Percentiles rank a stretch among this genome's conserved stretches.
These are phyloP conservation scores for Leptosphaerulina australis DNA, from an alignment of 2,329 filamentous ascomycete species.

Conservation along the genomic window DNA sequence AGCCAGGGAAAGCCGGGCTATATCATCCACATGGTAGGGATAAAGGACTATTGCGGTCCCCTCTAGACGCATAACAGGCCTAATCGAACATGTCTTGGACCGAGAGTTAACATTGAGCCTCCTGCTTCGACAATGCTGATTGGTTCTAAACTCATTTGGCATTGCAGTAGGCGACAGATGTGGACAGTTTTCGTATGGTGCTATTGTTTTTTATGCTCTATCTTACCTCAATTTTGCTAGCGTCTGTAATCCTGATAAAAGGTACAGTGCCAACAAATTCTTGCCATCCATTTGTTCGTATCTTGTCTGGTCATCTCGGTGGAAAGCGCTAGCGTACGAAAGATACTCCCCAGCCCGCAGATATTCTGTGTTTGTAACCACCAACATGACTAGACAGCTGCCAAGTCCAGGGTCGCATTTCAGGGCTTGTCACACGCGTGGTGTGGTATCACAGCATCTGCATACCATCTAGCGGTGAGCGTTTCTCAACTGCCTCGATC, in stretches of 20 bases:
- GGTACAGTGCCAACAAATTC: neutral
- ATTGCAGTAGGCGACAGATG: neutral
- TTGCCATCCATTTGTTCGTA: neutral
- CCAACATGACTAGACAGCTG: neutral
- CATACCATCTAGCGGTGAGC: constrained; percentile 13
- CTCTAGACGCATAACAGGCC: neutral
- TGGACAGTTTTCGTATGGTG: neutral
- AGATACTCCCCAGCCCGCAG: neutral
- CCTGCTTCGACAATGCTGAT: neutral
- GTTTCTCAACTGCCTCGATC: neutral
- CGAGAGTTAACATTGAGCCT: no score
- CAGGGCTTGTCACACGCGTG: constrained; percentile 3
- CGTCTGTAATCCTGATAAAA: neutral
- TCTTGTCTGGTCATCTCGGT: constrained; percentile 4
- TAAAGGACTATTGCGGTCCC: neutral
- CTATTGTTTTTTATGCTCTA: no score
- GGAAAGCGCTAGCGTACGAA: constrained; percentile 13
- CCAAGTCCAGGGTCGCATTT: neutral
- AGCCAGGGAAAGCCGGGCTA: neutral
- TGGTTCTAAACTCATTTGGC: neutral
- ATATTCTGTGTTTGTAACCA: neutral
- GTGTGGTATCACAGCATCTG: constrained; percentile 13
- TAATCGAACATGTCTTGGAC: neutral
- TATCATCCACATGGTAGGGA: neutral
- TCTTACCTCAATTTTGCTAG: neutral